Conservation (phyloP, 179 eudicot genomes). For the Vitellaria paradoxa region DNA sequence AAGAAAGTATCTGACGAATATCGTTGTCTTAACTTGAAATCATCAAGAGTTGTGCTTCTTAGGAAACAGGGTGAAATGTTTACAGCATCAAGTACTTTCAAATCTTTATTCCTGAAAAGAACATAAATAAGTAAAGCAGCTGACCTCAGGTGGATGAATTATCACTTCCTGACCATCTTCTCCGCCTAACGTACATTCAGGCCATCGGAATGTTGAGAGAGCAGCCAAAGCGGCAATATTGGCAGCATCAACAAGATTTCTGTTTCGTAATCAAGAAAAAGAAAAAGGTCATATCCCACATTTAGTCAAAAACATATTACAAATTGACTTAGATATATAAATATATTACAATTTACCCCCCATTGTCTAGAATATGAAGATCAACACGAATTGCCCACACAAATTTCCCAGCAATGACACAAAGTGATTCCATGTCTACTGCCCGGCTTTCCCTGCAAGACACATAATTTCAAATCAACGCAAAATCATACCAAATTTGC, state of each 20-base stretch:
- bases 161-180: conserved; percentile 90
- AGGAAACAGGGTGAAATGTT: no score
- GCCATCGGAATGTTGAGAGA: conserved; percentile 75
- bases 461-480: neutral
- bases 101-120: neutral
- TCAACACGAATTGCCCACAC: conserved; percentile 93
- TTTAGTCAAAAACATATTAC: neutral
- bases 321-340: neutral
- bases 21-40: no score
- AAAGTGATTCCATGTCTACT: conserved; percentile 91
- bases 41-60: no score
- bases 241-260: conserved; percentile 95
- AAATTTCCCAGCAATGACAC: conserved; percentile 82
- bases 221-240: conserved; percentile 96
- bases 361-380: conserved; percentile 88
- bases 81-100: neutral
- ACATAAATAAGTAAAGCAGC: conserved; percentile 13
- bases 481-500: neutral
- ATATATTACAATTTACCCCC: conserved; percentile 52
- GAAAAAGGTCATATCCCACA: neutral
- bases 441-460: conserved; percentile 91
- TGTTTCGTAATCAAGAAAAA: conserved; percentile 25
- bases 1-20: no score
- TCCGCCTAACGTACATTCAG: conserved; percentile 83
- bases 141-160: conserved; percentile 83